Percentiles rank a stretch among this genome's conserved stretches.
These are phyloP conservation scores for Lizonia empirigonia DNA, from an alignment of 2,329 filamentous ascomycete species.

Conservation along the genomic window DNA sequence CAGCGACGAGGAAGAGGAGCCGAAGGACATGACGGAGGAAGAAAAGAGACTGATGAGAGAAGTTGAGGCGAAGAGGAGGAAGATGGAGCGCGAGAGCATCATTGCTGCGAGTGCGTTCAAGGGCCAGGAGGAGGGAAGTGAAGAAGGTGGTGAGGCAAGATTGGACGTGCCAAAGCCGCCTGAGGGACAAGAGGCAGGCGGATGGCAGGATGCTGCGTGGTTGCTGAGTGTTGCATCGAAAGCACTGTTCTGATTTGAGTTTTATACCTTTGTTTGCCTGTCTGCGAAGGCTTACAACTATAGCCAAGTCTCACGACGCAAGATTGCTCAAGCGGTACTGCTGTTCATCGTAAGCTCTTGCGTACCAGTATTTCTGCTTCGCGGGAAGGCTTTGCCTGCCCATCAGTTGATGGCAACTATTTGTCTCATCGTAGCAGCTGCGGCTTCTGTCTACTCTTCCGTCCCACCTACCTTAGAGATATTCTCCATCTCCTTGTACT, in stretches of 20 bases:
- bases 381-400: too few species aligned
- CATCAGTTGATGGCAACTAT: too few species aligned
- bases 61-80: constrained; percentile 46
- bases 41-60: constrained; percentile 46
- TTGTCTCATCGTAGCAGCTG: too few species aligned
- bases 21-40: constrained; percentile 38
- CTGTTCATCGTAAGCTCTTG: too few species aligned
- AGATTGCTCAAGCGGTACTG: too few species aligned
- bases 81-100: constrained; percentile 45
- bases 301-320: too few species aligned
- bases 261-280: too few species aligned
- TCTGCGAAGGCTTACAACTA: too few species aligned
- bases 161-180: constrained; percentile 19
- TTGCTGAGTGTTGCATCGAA: constrained; percentile 60
- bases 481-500: too few species aligned
- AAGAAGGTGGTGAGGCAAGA: constrained; percentile 22
- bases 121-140: constrained; percentile 34
- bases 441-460: too few species aligned
- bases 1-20: constrained; percentile 31
- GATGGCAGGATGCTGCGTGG: constrained; percentile 66
- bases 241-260: constrained; percentile 46
- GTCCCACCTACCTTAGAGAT: too few species aligned
- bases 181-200: constrained; percentile 47
- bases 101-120: constrained; percentile 47
- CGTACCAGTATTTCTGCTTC: too few species aligned